Evolutionary conservation across 495 filamentous ascomycete genomes (phyloP).

Genomic region (Lophiostoma macrostomum): DNA sequence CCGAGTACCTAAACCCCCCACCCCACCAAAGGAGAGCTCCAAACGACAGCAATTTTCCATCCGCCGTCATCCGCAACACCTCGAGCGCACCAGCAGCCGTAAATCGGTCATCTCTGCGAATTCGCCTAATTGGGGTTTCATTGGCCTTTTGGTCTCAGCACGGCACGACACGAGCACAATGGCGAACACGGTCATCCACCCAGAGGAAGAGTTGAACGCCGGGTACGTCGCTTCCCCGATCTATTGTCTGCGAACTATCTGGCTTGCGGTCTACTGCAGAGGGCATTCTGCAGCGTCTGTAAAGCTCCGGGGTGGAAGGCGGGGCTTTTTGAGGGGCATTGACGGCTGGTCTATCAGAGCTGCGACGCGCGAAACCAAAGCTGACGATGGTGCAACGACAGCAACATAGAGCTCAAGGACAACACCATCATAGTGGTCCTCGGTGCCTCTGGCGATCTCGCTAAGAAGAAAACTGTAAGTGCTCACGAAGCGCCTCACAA

Average conservation of each 20-base stretch:
- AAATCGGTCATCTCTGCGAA: not conserved
- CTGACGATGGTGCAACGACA: conserved; percentile 38
- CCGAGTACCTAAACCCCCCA: conserved; percentile 30
- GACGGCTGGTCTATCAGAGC: too few species aligned
- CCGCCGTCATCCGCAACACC: conserved; percentile 13
- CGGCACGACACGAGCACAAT: conserved; percentile 40
- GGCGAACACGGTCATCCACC: conserved; percentile 62
- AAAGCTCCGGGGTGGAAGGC: conserved; percentile 4
- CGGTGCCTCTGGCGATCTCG: conserved; percentile 94
- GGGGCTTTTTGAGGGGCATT: too few species aligned
- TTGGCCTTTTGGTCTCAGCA: conserved; percentile 12
- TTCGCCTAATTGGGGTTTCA: conserved; percentile 6
- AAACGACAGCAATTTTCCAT: conserved; percentile 5
- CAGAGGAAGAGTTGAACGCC: conserved; percentile 50
- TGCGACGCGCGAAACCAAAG: not conserved
- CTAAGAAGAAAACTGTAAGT: conserved; percentile 98
- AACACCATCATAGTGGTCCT: conserved; percentile 97
- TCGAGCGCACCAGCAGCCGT: not conserved
- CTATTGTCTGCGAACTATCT: too few species aligned
- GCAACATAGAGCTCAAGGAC: conserved; percentile 91
- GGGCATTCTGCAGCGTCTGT: not conserved
- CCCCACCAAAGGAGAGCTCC: conserved; percentile 14
- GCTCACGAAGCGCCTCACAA: not conserved
- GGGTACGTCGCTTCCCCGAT: too few species aligned
- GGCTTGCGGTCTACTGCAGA: not conserved